A percentile compares a stretch with the other conserved stretches of the same genome.
These are phyloP conservation scores for Colletotrichum sp. DNA, from an alignment of 2,329 filamentous ascomycete species.

Conservation along the genomic window DNA sequence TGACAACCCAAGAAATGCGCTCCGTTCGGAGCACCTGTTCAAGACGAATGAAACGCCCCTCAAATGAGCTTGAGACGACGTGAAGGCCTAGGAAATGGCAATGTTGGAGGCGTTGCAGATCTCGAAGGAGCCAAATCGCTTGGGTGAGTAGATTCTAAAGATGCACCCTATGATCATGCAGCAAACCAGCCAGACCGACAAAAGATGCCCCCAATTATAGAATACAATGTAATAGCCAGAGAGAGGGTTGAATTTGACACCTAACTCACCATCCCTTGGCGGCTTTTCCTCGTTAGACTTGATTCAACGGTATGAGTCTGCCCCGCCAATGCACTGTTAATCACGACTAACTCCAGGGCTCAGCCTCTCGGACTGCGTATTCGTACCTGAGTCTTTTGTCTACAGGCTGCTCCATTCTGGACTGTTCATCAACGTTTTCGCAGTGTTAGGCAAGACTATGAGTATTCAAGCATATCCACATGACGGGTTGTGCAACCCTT, in stretches of 20 bases:
- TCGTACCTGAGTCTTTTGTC: not conserved
- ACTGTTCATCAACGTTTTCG: not conserved
- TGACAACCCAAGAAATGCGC: not conserved
- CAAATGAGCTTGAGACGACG: not conserved
- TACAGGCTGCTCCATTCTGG: not conserved
- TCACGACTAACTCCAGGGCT: not conserved
- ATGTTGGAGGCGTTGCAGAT: not conserved
- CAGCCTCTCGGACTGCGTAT: not conserved
- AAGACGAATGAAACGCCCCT: not conserved
- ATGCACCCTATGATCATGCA: not conserved
- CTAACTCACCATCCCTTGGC: not conserved
- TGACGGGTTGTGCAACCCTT: not conserved
- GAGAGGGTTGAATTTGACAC: not conserved
- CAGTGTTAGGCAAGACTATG: not conserved
- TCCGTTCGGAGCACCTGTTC: not conserved
- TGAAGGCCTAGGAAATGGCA: not conserved
- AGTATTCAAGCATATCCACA: not conserved
- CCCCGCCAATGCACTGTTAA: not conserved
- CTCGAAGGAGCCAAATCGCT: not conserved
- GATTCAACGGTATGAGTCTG: not conserved
- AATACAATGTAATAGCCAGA: not conserved
- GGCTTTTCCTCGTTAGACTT: not conserved
- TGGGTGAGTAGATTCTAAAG: not conserved
- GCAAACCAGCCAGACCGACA: not conserved
- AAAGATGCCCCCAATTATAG: not conserved